phyloP scores from a whole-genome alignment of 345 rosid species.

The Citrus hindsii region DNA sequence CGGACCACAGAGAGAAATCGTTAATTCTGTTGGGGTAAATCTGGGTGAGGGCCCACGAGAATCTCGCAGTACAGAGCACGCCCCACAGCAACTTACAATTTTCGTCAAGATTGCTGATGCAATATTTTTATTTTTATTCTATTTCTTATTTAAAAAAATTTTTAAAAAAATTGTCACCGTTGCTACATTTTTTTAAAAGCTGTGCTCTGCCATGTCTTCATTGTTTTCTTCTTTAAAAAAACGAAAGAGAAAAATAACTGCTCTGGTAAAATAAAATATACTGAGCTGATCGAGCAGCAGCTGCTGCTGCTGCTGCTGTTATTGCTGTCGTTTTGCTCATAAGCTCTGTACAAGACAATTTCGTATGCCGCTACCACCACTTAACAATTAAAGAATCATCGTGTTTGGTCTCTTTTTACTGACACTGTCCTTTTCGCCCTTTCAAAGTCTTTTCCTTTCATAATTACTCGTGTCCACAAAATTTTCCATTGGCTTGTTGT shows the following conservation, averaged over 20 bases:
- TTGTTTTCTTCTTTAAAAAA: no score
- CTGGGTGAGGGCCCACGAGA: not conserved
- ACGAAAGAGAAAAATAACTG: no score
- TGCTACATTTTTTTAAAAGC: not conserved
- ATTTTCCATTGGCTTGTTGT: not conserved
- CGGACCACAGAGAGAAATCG: slow-evolving; percentile 1
- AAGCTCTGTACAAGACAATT: not conserved
- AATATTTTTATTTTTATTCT: no score
- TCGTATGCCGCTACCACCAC: not conserved
- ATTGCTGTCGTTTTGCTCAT: not conserved
- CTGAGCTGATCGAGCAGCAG: not conserved
- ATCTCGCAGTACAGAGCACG: not conserved
- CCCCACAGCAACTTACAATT: not conserved
- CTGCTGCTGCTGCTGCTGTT: not conserved
- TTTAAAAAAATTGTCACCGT: not conserved
- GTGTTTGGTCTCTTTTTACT: not conserved
- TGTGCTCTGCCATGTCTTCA: not conserved
- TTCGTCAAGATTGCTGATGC: not conserved
- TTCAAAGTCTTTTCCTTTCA: not conserved
- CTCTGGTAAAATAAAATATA: not conserved
- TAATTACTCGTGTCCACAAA: not conserved
- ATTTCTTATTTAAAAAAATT: no score
- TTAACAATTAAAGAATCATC: not conserved
- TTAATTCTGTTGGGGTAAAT: slow-evolving; percentile 15
- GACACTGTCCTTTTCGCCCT: not conserved